Evolutionary conservation across 352 stramenopile species (phyloP).

Genomic region (Globisporangium sylvaticum): DNA sequence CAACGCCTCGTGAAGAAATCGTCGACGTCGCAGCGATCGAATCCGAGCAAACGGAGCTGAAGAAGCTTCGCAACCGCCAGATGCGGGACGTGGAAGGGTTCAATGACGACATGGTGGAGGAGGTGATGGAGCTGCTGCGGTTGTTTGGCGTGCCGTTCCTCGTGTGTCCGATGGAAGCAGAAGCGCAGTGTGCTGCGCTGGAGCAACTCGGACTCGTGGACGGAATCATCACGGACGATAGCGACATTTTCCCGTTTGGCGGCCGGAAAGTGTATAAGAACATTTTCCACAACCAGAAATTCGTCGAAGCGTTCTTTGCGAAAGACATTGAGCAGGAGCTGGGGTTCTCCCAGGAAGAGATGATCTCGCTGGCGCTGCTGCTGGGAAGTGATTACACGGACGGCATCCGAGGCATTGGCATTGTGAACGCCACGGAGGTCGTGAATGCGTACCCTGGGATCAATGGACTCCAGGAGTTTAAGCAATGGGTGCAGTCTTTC

Average conservation of each 20-base stretch:
- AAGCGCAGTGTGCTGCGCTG: slow-evolving; percentile 97
- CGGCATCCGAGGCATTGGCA: slow-evolving; percentile 74
- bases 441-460: slow-evolving; percentile 79
- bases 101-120: slow-evolving; percentile 96
- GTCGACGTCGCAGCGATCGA: slow-evolving; percentile 37
- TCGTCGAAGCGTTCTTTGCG: slow-evolving; percentile 96
- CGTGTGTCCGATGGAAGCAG: slow-evolving; percentile 98
- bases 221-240: slow-evolving; percentile 99
- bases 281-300: slow-evolving; percentile 99
- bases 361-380: slow-evolving; percentile 91
- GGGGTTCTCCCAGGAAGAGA: slow-evolving; percentile 88
- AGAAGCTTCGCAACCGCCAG: slow-evolving; percentile 72
- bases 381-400: slow-evolving; percentile 96
- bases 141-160: slow-evolving; percentile 98
- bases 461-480: slow-evolving; percentile 84
- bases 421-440: slow-evolving; percentile 81
- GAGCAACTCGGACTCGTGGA: slow-evolving; percentile 95
- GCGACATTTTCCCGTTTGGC: slow-evolving; percentile 93
- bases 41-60: slow-evolving; percentile 64
- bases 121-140: slow-evolving; percentile 95
- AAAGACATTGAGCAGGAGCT: slow-evolving; percentile 92
- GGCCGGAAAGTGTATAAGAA: slow-evolving; percentile 97
- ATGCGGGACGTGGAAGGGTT: slow-evolving; percentile 91
- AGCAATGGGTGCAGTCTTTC: slow-evolving; percentile 67
- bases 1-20: slow-evolving; percentile 12